Conservation (phyloP, 2,329 filamentous ascomycete genomes). For the Fusarium duplospermum region DNA sequence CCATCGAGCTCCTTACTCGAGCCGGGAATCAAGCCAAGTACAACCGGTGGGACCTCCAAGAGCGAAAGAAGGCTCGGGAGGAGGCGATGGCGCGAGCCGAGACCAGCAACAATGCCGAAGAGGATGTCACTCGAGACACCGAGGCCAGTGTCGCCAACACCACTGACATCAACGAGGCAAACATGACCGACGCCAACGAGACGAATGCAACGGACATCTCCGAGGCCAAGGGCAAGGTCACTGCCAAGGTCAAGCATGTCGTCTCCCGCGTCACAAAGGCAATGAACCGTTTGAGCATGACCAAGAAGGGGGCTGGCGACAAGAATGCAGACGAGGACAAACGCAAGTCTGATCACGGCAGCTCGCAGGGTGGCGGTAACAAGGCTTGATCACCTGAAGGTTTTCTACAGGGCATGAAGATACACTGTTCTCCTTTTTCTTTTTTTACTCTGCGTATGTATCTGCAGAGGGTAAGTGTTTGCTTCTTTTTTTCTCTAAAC, state of each 20-base stretch:
- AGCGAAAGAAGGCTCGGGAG: neutral
- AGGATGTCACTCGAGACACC: neutral
- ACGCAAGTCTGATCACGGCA: neutral
- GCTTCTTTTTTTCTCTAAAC: neutral
- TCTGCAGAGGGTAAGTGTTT: neutral
- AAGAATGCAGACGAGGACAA: neutral
- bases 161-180: neutral
- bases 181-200: neutral
- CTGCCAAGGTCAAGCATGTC: neutral
- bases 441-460: neutral
- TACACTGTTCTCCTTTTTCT: neutral
- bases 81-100: neutral
- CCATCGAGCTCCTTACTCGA: conserved; percentile 35
- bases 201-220: neutral
- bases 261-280: neutral
- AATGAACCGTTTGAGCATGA: neutral
- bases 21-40: conserved; percentile 31
- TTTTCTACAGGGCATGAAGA: neutral
- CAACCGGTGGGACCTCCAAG: conserved; percentile 19
- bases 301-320: neutral
- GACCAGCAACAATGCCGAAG: neutral
- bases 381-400: neutral
- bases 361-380: neutral
- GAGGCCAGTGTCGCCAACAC: neutral
- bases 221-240: neutral